Conservation (phyloP, 2,329 filamentous ascomycete genomes). For the Fusarium solani-melongenae region DNA sequence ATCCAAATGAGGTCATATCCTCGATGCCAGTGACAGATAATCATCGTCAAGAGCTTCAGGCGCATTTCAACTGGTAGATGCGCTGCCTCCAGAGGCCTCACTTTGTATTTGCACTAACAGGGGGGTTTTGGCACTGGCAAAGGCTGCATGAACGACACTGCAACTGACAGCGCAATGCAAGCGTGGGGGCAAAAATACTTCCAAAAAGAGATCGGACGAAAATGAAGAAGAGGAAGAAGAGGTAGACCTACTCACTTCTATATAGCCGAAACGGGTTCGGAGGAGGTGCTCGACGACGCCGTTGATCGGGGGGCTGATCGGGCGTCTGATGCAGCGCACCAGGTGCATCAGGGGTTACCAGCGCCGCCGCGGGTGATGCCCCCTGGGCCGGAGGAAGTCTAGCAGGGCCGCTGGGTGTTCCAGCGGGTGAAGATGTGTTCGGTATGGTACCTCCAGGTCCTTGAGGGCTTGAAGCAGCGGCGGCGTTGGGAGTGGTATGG, state of each 20-base stretch:
- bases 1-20: neutral
- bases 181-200: neutral
- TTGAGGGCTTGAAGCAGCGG: conserved; percentile 26
- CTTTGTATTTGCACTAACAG: conserved; percentile 15
- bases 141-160: conserved; percentile 11
- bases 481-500: conserved; percentile 22
- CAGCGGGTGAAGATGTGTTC: conserved; percentile 32
- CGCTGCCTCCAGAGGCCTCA: neutral
- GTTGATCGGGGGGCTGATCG: conserved; percentile 40
- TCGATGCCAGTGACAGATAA: neutral
- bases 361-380: conserved; percentile 29
- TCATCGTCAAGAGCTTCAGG: neutral
- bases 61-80: neutral
- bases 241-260: conserved; percentile 46
- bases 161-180: neutral
- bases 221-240: neutral
- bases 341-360: conserved; percentile 41
- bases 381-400: conserved; percentile 25
- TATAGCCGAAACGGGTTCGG: conserved; percentile 53
- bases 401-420: conserved; percentile 23
- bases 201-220: neutral
- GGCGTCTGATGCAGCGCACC: conserved; percentile 41
- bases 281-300: conserved; percentile 42
- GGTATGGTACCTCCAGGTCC: conserved; percentile 2
- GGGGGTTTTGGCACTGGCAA: conserved; percentile 11